Evolutionary conservation across 1,284 basidiomycete species (phyloP), one percentile per base, ranked within the genome.

Genomic region (Phellinidium pouzarii): DNA sequence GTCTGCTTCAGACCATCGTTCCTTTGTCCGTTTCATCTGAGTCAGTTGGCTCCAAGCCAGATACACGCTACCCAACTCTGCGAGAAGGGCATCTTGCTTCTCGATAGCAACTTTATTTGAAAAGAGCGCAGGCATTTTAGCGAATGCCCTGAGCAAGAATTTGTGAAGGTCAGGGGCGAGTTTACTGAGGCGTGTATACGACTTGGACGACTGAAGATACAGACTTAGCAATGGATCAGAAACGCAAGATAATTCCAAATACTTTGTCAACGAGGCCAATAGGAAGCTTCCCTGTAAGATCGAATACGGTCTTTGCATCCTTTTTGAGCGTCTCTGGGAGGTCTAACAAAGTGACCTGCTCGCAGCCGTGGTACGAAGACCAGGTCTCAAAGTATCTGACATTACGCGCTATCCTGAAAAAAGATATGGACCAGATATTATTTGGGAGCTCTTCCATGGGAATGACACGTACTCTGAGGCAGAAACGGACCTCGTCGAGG

Each of bases 1-100:
- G 55, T 80, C 78, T 0, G 75, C 75, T 59, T 80, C 79, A 2
- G 75, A 78, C 65, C 71, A 76, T 56, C 67, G 73, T 52, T 74
- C 71, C 19, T 69, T 69, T 2, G 71, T 70, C 5, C 62, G 62
- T 20, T 65, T 68, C 75, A 79, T 75, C 53, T 61, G 64, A 5
- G 62, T 60, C 2, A 79, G 66, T 29, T 68, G 66, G 25, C 68
- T 66, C 73, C 75, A 79, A 2, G 76, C 75, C 2, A 63, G 60
- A 50, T 68, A 74, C 4, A 79, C 71, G 3, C 56, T 61, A 25
- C 65, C 64, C 19, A 78, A 59, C 25, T 73, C 71, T 5, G 68
- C 61, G 29, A 71, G 64, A 4, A 73, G 60, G n/a, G 64, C 64
- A n/a, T 58, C 57, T 17, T 60, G 59, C 1, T 52, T 48, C 2